Conservation (phyloP, 2,329 filamentous ascomycete genomes). For the Aureobasidium leucospermi region DNA sequence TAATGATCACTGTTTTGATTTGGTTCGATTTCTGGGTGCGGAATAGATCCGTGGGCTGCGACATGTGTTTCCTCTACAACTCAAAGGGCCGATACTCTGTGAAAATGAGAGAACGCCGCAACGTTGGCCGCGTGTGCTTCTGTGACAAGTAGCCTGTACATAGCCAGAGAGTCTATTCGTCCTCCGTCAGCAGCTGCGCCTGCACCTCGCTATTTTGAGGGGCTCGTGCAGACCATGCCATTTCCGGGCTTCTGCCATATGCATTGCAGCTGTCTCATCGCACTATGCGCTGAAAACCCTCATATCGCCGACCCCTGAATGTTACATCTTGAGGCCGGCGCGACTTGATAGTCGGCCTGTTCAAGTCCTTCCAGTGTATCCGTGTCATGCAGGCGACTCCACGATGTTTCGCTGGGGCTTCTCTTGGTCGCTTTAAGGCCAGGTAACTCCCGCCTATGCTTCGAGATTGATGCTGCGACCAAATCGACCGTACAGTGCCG, state of each 20-base stretch:
- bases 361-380: not conserved
- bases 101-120: not conserved
- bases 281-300: not conserved
- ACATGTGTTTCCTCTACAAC: not conserved
- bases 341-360: not conserved
- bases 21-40: not conserved
- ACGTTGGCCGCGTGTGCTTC: not conserved
- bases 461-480: conserved; percentile 96
- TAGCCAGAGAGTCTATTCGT: not conserved
- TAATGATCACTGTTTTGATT: not conserved
- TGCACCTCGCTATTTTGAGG: not conserved
- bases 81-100: not conserved
- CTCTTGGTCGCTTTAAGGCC: not conserved
- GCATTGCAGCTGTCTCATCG: not conserved
- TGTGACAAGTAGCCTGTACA: not conserved
- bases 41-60: not conserved
- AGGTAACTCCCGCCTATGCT: conserved; percentile 46
- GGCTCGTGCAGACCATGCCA: not conserved
- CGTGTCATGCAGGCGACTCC: not conserved
- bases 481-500: conserved; percentile 87
- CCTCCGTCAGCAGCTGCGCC: conserved; percentile 2
- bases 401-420: not conserved
- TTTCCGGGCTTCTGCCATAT: not conserved
- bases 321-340: not conserved
- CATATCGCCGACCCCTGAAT: not conserved